Evolutionary conservation across 2,329 filamentous ascomycete genomes (phyloP).

Genomic region (Truncatella angustata): DNA sequence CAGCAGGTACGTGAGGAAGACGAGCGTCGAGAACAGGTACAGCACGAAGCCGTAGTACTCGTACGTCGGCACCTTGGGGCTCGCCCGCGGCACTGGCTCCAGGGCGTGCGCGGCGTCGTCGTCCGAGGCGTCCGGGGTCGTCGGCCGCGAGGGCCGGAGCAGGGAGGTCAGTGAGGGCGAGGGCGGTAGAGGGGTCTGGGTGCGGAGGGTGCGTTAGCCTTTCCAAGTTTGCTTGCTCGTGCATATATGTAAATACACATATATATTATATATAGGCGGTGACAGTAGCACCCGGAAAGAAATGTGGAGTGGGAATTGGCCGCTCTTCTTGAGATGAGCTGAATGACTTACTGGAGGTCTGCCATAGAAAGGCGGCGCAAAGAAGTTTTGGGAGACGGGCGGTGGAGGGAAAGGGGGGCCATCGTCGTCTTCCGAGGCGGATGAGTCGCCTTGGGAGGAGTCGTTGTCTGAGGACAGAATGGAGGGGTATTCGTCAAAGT

Average conservation of each 20-base stretch:
- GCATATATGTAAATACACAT: too few species aligned
- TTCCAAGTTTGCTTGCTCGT: too few species aligned
- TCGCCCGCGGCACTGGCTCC: constrained; percentile 74
- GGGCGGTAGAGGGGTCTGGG: constrained; percentile 88
- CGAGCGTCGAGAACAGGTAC: constrained; percentile 82
- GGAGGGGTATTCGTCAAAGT: constrained; percentile 10
- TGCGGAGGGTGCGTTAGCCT: too few species aligned
- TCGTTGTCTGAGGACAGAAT: constrained; percentile 5
- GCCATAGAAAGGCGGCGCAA: constrained; percentile 90
- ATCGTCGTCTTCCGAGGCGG: constrained; percentile 26
- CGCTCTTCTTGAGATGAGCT: too few species aligned
- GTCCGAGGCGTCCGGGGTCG: constrained; percentile 88
- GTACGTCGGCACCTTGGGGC: constrained; percentile 95
- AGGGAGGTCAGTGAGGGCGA: constrained; percentile 92
- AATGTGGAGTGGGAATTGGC: too few species aligned
- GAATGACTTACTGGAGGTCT: too few species aligned
- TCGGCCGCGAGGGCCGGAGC: constrained; percentile 85
- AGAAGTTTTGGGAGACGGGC: constrained; percentile 52
- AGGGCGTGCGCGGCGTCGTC: constrained; percentile 69
- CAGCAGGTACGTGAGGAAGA: constrained; percentile 69
- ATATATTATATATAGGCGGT: too few species aligned
- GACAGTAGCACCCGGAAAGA: too few species aligned
- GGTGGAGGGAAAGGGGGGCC: constrained; percentile 35
- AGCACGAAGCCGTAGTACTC: constrained; percentile 99
- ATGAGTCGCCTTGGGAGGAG: constrained; percentile 24